A percentile compares a stretch with the other conserved stretches of the same genome.
These are phyloP conservation scores for Vicia villosa DNA, from an alignment of 306 rosid species.

Conservation along the genomic window DNA sequence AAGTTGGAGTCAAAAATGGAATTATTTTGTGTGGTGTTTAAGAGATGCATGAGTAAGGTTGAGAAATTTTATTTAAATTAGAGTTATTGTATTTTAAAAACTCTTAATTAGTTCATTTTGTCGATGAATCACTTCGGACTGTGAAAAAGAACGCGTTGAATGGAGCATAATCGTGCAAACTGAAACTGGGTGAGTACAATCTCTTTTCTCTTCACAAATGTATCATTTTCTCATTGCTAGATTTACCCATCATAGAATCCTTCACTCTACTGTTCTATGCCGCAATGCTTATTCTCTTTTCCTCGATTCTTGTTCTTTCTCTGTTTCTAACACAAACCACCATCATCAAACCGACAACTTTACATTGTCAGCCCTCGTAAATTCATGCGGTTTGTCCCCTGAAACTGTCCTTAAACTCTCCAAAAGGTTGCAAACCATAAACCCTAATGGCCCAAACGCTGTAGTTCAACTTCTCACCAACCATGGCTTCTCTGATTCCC, in stretches of 20 bases:
- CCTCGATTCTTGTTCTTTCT: background rate
- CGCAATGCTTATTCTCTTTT: slow-evolving; percentile 6
- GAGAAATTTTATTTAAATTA: too few species aligned
- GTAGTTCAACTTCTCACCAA: slow-evolving; percentile 19
- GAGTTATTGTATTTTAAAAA: too few species aligned
- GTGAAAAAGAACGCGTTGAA: background rate
- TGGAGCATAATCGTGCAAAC: background rate
- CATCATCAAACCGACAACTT: background rate
- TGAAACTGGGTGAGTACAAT: background rate
- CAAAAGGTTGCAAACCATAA: background rate
- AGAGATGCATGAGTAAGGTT: too few species aligned
- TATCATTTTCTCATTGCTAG: background rate
- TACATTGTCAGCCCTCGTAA: background rate
- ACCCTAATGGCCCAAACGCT: background rate
- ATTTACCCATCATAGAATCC: background rate
- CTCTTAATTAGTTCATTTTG: too few species aligned
- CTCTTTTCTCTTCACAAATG: background rate
- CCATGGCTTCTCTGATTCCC: background rate
- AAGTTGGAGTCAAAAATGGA: too few species aligned
- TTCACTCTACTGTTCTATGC: background rate
- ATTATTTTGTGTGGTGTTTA: too few species aligned
- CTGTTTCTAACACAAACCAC: slow-evolving; percentile 7
- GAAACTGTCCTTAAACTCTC: slow-evolving; percentile 12
- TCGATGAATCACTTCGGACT: background rate
- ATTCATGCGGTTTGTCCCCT: slow-evolving; percentile 41